Evolutionary conservation across 139 green algal genomes (phyloP).

Genomic region (Edaphochlamys debaryana): DNA sequence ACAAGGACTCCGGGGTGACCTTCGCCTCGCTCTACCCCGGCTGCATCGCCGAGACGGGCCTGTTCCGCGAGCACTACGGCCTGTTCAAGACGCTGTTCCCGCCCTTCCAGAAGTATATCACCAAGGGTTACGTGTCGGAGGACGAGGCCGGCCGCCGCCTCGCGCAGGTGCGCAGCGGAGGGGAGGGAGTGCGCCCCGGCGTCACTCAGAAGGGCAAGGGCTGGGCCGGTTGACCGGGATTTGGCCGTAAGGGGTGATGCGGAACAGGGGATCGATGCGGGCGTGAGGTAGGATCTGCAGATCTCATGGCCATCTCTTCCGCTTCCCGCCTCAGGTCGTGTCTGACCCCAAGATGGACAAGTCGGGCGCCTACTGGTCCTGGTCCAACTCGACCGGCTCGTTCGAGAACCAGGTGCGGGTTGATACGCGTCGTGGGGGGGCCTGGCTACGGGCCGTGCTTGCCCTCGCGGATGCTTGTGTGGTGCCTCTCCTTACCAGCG

Average conservation of each 20-base stretch:
- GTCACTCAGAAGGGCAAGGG: too few relatives aligned
- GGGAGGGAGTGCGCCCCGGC: too few relatives aligned
- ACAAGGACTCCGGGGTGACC: slow-evolving; percentile 77
- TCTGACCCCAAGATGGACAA: slow-evolving; percentile 73
- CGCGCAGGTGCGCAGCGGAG: slow-evolving; percentile 76
- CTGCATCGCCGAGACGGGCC: slow-evolving; percentile 94
- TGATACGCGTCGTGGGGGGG: too few relatives aligned
- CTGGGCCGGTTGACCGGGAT: too few relatives aligned
- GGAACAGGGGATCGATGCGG: too few relatives aligned
- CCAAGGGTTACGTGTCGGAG: slow-evolving; percentile 90
- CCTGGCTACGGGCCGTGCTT: too few relatives aligned
- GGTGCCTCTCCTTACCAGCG: too few relatives aligned
- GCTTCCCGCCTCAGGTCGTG: slow-evolving; percentile 72
- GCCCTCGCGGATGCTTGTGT: too few relatives aligned
- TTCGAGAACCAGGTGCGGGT: slow-evolving; percentile 70
- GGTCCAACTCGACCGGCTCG: slow-evolving; percentile 70
- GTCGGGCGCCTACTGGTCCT: slow-evolving; percentile 90
- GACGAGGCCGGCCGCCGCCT: slow-evolving; percentile 90
- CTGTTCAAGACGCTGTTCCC: slow-evolving; percentile 93
- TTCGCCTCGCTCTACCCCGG: slow-evolving; percentile 95
- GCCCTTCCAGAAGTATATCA: slow-evolving; percentile 96
- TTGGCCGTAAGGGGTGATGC: too few relatives aligned
- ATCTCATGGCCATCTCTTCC: too few relatives aligned
- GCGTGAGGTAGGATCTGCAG: too few relatives aligned
- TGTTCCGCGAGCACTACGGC: slow-evolving; percentile 90